Evolutionary conservation across 2,329 filamentous ascomycete species (phyloP).

Genomic region (Venturiaceae sp.): DNA sequence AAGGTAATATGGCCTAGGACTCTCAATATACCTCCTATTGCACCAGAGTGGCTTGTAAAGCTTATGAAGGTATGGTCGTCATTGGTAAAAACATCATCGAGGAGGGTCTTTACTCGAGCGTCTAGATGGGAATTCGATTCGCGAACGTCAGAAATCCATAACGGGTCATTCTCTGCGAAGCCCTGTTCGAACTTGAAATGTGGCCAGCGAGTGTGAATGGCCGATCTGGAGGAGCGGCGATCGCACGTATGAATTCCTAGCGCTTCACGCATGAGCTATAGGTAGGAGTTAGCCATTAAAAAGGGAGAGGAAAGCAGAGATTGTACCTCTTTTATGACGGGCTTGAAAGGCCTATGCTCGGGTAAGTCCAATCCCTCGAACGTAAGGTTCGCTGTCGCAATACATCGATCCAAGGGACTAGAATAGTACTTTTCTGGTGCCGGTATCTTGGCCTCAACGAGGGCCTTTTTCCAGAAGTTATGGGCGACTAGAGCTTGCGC

Average conservation of each 20-base stretch:
- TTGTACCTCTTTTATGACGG: slow-evolving; percentile 47
- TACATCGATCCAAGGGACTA: slow-evolving; percentile 53
- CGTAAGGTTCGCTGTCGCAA: slow-evolving; percentile 52
- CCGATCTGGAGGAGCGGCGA: slow-evolving; percentile 44
- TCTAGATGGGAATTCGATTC: slow-evolving; percentile 44
- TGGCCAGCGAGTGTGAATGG: slow-evolving; percentile 44
- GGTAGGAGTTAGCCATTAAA: background rate
- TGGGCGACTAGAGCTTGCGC: slow-evolving; percentile 49
- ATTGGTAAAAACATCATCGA: slow-evolving; percentile 43
- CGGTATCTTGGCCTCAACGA: slow-evolving; percentile 45
- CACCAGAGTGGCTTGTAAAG: slow-evolving; percentile 49
- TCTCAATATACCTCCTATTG: slow-evolving; percentile 44
- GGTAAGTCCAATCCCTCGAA: slow-evolving; percentile 47
- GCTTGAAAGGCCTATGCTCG: slow-evolving; percentile 40
- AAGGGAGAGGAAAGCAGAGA: too few species aligned
- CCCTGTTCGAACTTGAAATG: slow-evolving; percentile 48
- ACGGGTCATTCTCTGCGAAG: slow-evolving; percentile 49
- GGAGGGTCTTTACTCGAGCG: slow-evolving; percentile 31
- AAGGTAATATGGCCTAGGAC: slow-evolving; percentile 55
- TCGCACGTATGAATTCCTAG: slow-evolving; percentile 63
- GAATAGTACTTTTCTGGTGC: slow-evolving; percentile 56
- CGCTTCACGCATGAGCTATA: slow-evolving; percentile 47
- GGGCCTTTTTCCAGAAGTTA: slow-evolving; percentile 47
- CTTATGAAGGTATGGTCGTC: slow-evolving; percentile 41
- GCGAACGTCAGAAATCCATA: slow-evolving; percentile 39